phyloP scores from a whole-genome alignment of 1,284 basidiomycete species.

The Puccinia triticina region DNA sequence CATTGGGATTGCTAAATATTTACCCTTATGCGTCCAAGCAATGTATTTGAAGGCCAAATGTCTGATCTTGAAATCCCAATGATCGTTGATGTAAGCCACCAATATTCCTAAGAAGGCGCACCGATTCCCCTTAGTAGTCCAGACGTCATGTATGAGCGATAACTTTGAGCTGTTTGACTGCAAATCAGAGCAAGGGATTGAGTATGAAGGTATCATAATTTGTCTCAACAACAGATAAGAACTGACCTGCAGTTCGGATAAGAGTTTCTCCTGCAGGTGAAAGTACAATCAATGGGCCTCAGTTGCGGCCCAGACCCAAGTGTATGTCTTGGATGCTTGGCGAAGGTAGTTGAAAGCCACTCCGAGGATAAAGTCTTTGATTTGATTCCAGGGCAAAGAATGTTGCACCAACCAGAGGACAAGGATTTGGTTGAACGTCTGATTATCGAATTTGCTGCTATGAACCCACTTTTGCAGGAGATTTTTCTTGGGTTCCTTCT shows the following conservation, averaged over 20 bases:
- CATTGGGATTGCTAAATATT: background rate
- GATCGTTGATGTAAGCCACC: too few species aligned
- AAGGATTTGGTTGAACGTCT: background rate
- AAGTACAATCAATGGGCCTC: background rate
- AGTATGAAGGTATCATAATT: background rate
- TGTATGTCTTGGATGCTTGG: background rate
- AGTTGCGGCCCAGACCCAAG: background rate
- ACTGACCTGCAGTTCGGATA: background rate
- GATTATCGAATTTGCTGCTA: background rate
- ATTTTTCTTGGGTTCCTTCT: background rate
- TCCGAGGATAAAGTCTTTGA: background rate
- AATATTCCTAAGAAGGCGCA: background rate
- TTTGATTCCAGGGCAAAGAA: background rate
- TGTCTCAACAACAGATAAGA: too few species aligned
- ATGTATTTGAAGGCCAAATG: background rate
- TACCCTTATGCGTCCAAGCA: background rate
- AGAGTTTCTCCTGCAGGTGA: background rate
- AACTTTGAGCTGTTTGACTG: background rate
- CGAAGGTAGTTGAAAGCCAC: background rate
- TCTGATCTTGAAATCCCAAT: background rate
- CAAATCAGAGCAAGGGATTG: background rate
- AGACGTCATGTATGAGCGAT: background rate
- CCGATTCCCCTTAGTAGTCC: too few species aligned
- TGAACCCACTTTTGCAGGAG: background rate
- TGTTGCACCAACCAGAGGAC: background rate